These are phyloP conservation scores for Sporisorium exsertum DNA, from an alignment of 1,284 basidiomycete genomes.

Conservation along the genomic window DNA sequence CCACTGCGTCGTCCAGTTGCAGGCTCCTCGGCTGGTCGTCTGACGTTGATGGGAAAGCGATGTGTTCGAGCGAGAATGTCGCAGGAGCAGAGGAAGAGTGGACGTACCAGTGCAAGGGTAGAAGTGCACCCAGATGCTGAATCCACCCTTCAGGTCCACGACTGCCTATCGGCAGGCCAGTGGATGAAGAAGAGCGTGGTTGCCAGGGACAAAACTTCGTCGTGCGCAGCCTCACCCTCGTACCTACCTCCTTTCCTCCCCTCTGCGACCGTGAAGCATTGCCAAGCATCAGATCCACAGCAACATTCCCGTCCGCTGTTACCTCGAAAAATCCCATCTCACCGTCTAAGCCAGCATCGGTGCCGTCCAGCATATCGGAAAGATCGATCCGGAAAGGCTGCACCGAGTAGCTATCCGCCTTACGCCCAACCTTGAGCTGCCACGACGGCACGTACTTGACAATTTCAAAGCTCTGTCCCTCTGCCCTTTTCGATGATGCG, in stretches of 20 bases:
- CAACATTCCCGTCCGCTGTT: constrained; percentile 19
- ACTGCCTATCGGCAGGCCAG: constrained; percentile 11
- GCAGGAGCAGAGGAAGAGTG: constrained; percentile 26
- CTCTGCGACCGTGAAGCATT: not conserved
- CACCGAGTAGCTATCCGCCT: not conserved
- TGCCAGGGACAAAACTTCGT: constrained; percentile 24
- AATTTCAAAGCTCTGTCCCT: constrained; percentile 31
- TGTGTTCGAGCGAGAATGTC: constrained; percentile 35
- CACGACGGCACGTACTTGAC: constrained; percentile 33
- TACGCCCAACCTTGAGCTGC: constrained; percentile 23
- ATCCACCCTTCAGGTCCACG: constrained; percentile 36
- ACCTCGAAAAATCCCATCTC: constrained; percentile 27
- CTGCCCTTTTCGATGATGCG: not conserved
- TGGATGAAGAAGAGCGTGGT: not conserved
- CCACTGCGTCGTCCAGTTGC: constrained; percentile 17
- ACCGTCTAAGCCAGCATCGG: not conserved
- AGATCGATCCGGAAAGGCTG: constrained; percentile 42
- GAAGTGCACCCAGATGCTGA: constrained; percentile 31
- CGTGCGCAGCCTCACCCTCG: constrained; percentile 19
- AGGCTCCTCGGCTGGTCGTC: not conserved
- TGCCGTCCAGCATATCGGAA: not conserved
- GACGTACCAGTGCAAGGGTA: constrained; percentile 50
- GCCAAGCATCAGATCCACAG: constrained; percentile 24
- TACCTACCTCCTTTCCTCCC: not conserved
- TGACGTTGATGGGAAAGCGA: not conserved